Conservation (phyloP, 2,329 filamentous ascomycete species). For the Nemania diffusa region DNA sequence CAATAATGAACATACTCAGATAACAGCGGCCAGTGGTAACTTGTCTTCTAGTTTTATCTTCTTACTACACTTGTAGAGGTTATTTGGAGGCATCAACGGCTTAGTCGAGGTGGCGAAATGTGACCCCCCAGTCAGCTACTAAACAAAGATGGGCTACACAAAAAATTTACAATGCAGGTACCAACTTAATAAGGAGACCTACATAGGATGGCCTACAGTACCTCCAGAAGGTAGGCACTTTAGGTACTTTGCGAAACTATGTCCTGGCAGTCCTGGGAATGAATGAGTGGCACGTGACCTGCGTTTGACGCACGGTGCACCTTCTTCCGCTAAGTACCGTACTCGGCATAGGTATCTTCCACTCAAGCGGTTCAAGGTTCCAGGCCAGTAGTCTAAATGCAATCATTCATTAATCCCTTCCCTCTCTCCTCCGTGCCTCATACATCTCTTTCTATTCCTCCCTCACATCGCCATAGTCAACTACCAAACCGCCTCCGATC, state of each 20-base stretch:
- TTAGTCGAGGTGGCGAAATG: no score
- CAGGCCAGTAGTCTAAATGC: conserved; percentile 3
- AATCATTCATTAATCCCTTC: conserved; percentile 8
- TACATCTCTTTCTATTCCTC: conserved; percentile 20
- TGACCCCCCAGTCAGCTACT: no score
- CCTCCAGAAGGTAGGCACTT: background rate
- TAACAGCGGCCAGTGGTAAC: background rate
- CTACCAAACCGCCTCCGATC: background rate
- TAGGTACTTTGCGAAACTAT: background rate
- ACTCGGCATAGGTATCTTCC: conserved; percentile 21
- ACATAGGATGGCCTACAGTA: background rate
- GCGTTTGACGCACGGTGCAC: conserved; percentile 31
- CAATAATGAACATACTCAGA: background rate
- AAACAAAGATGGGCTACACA: no score
- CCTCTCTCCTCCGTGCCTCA: conserved; percentile 18
- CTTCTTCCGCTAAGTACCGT: conserved; percentile 22
- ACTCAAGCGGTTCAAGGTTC: background rate
- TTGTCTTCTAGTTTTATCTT: background rate
- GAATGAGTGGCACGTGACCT: conserved; percentile 24
- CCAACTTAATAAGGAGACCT: no score
- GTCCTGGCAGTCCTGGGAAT: background rate
- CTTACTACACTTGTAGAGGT: background rate
- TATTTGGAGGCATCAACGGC: background rate
- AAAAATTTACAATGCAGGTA: no score
- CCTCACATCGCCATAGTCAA: conserved; percentile 17